These are phyloP conservation scores for Mortierella polycephala DNA, from an alignment of 371 early-diverging fungal species.

Conservation along the genomic window DNA sequence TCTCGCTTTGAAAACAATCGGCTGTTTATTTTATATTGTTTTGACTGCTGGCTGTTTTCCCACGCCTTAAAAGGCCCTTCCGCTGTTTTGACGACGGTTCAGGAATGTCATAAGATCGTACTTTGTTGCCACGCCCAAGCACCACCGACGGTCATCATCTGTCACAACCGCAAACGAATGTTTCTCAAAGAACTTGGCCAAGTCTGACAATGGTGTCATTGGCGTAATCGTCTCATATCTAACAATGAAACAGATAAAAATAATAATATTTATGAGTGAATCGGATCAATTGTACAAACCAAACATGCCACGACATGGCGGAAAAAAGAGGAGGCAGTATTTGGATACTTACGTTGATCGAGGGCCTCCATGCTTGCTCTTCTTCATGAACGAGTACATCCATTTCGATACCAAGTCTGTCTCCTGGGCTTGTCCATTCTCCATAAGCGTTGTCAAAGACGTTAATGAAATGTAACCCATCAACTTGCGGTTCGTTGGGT, in stretches of 20 bases:
- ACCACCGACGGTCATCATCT: slow-evolving; percentile 82
- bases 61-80: slow-evolving; percentile 31
- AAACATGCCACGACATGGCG: neutral
- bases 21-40: neutral
- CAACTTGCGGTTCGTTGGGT: slow-evolving; percentile 69
- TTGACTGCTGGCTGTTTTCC: neutral
- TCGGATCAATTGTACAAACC: neutral
- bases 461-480: slow-evolving; percentile 83
- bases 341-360: slow-evolving; percentile 24
- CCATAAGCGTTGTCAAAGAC: slow-evolving; percentile 69
- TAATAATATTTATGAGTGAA: neutral
- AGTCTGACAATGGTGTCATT: slow-evolving; percentile 80
- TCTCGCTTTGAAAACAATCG: too few species aligned
- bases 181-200: slow-evolving; percentile 76
- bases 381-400: slow-evolving; percentile 72
- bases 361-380: slow-evolving; percentile 48
- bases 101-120: slow-evolving; percentile 80
- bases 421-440: slow-evolving; percentile 59
- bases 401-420: slow-evolving; percentile 63
- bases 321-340: neutral
- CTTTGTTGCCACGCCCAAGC: slow-evolving; percentile 86
- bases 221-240: slow-evolving; percentile 84
- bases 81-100: slow-evolving; percentile 55
- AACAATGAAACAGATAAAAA: neutral
- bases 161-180: slow-evolving; percentile 88